These are phyloP conservation scores for Halenospora varia DNA, from an alignment of 495 filamentous ascomycete genomes.

Conservation along the genomic window DNA sequence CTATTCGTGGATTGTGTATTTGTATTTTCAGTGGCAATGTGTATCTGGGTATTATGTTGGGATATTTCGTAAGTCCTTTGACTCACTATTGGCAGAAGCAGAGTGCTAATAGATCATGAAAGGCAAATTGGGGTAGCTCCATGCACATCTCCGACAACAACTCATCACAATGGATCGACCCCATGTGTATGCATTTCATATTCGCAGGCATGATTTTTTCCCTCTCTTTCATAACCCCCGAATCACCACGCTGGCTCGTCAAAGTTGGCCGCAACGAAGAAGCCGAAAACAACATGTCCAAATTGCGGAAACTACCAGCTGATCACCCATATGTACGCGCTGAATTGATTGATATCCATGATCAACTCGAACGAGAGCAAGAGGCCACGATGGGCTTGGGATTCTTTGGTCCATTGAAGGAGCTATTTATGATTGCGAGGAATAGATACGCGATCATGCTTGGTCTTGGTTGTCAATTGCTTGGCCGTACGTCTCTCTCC, in stretches of 20 bases:
- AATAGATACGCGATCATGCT: conserved; percentile 57
- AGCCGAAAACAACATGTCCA: conserved; percentile 38
- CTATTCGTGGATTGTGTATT: conserved; percentile 63
- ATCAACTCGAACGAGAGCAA: conserved; percentile 44
- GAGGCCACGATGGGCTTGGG: conserved; percentile 56
- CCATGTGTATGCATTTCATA: conserved; percentile 67
- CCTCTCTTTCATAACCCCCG: conserved; percentile 52
- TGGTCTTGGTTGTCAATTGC: conserved; percentile 37
- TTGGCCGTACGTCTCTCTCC: conserved; percentile 42
- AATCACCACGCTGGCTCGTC: conserved; percentile 59
- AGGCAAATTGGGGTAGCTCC: conserved; percentile 17
- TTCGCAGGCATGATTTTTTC: conserved; percentile 65
- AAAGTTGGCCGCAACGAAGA: conserved; percentile 41
- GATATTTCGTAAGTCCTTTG: conserved; percentile 42
- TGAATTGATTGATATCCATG: conserved; percentile 48
- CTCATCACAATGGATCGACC: conserved; percentile 39
- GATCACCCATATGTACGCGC: conserved; percentile 45
- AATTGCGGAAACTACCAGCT: conserved; percentile 7
- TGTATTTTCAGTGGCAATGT: conserved; percentile 64
- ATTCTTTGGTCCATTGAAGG: conserved; percentile 51
- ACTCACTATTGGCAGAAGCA: not conserved
- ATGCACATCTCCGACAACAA: conserved; percentile 13
- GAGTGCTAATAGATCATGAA: not conserved
- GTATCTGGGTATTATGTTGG: conserved; percentile 59
- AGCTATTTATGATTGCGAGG: conserved; percentile 53